Percentiles rank a stretch among this genome's conserved stretches.
phyloP scores from a whole-genome alignment of 208 protist species.

The Acanthamoeba lenticulata region DNA sequence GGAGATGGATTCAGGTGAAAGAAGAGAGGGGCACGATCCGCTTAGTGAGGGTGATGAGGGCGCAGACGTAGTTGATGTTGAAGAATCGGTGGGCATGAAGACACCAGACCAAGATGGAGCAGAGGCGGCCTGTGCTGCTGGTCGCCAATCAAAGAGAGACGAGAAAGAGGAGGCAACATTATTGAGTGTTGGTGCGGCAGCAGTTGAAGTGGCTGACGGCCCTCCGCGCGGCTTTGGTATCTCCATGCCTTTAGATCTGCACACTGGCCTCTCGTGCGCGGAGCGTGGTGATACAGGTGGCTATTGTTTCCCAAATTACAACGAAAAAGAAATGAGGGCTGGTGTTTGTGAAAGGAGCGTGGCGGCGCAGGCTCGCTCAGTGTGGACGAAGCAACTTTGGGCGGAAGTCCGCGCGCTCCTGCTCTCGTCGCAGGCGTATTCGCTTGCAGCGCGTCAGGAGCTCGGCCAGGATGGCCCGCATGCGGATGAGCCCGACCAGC shows the following conservation, averaged over 20 bases:
- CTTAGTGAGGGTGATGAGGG: neutral
- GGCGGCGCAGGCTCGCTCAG: too few species aligned
- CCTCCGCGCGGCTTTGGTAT: neutral
- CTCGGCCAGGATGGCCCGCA: neutral
- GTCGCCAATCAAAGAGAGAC: conserved; percentile 26
- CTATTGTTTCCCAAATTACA: too few species aligned
- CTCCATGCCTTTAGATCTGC: neutral
- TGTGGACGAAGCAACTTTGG: too few species aligned
- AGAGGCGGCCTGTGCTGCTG: neutral
- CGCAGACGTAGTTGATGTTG: neutral
- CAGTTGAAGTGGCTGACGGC: neutral
- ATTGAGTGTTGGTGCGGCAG: too few species aligned
- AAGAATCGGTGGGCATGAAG: neutral
- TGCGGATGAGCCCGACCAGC: neutral
- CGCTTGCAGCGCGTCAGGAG: neutral
- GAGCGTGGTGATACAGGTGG: too few species aligned
- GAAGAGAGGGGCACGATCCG: neutral
- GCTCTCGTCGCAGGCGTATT: neutral
- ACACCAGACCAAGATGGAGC: neutral
- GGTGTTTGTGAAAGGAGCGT: too few species aligned
- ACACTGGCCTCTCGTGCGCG: too few species aligned
- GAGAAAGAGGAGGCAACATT: neutral
- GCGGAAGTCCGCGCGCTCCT: neutral
- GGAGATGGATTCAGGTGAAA: conserved; percentile 47
- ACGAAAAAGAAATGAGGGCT: too few species aligned